A percentile compares a stretch with the other conserved stretches of the same genome.
Evolutionary conservation across 805 yeast species (phyloP).

Genomic region (Metschnikowia hibisci): DNA sequence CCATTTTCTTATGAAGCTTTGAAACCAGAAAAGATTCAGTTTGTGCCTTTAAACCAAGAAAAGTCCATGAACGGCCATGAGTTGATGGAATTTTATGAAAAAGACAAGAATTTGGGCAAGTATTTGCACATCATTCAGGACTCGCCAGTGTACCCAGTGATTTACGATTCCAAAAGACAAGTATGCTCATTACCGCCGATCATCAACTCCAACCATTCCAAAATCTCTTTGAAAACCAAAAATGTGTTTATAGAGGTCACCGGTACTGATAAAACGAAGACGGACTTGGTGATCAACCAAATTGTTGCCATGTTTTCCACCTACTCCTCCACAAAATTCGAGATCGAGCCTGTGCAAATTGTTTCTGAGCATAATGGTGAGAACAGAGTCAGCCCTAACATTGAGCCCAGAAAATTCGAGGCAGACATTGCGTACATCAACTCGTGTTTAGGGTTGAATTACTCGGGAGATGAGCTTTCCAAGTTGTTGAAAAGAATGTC

Average conservation of each 20-base stretch:
- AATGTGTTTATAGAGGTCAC: conserved; percentile 92
- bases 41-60: conserved; percentile 70
- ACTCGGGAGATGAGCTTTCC: conserved; percentile 63
- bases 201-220: conserved; percentile 88
- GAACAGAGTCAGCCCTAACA: conserved; percentile 71
- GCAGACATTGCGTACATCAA: conserved; percentile 85
- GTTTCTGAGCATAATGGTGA: conserved; percentile 76
- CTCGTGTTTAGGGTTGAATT: conserved; percentile 83
- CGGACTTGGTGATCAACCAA: conserved; percentile 87
- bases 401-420: conserved; percentile 60
- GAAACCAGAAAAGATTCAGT: conserved; percentile 70
- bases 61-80: conserved; percentile 68
- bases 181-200: conserved; percentile 96
- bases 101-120: conserved; percentile 85
- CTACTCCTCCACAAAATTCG: conserved; percentile 76
- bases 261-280: conserved; percentile 92
- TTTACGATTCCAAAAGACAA: conserved; percentile 67
- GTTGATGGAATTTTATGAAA: conserved; percentile 84
- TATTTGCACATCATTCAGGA: conserved; percentile 84
- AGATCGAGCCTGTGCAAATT: conserved; percentile 85
- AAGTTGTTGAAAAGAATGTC: conserved; percentile 77
- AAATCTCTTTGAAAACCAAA: conserved; percentile 77
- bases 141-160: conserved; percentile 87
- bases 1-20: conserved; percentile 88
- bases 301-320: conserved; percentile 93